A percentile compares a stretch with the other conserved stretches of the same genome.
Evolutionary conservation across 139 green algal genomes (phyloP).

Genomic region (Asterochloris sp.): DNA sequence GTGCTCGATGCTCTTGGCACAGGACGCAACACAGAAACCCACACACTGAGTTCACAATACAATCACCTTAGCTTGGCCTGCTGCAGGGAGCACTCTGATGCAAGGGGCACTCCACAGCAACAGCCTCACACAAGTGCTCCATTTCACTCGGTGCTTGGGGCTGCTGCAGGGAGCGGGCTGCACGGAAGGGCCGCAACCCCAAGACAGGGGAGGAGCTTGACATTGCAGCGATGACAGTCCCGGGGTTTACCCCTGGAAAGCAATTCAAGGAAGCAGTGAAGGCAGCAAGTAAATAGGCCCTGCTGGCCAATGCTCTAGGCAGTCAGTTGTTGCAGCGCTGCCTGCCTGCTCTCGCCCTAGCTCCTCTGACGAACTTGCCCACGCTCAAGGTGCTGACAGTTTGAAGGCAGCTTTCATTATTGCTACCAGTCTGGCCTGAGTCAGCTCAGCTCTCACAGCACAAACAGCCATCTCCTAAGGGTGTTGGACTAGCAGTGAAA

Average conservation of each 20-base stretch:
- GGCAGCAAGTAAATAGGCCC: neutral
- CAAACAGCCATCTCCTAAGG: too few species aligned
- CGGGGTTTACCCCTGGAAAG: conserved; percentile 39
- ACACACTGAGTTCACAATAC: too few species aligned
- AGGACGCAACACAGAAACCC: too few species aligned
- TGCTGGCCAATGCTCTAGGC: neutral
- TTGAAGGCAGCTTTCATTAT: too few species aligned
- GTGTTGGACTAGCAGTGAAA: too few species aligned
- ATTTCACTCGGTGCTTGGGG: neutral
- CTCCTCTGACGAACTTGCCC: neutral
- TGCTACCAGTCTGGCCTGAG: too few species aligned
- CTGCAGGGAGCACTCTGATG: neutral
- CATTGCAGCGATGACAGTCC: conserved; percentile 31
- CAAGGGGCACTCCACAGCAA: neutral
- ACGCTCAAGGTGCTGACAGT: too few species aligned
- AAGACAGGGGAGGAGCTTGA: conserved; percentile 30
- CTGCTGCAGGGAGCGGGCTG: conserved; percentile 8
- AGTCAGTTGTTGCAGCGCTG: neutral
- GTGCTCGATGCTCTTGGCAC: too few species aligned
- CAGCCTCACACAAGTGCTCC: neutral
- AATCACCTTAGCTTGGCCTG: neutral
- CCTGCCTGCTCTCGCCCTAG: neutral
- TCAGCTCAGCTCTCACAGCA: too few species aligned
- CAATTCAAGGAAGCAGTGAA: conserved; percentile 46
- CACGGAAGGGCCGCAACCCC: conserved; percentile 45